Evolutionary conservation across 1,139 yeast genomes (phyloP).

Genomic region (Geotrichum citri-aurantii): DNA sequence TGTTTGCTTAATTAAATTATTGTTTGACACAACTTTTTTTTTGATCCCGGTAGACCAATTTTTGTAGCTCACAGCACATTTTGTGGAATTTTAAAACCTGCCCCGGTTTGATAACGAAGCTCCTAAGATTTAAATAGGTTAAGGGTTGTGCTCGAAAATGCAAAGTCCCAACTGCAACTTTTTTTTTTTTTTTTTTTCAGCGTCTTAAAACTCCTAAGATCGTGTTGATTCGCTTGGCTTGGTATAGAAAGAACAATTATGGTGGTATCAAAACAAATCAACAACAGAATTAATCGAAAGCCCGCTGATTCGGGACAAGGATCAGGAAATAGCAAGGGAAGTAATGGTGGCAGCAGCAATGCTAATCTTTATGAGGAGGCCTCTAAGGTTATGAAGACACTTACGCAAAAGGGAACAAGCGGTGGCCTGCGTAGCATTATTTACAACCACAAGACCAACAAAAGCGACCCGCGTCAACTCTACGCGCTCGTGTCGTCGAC

Average conservation of each 20-base stretch:
- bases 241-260: neutral
- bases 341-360: neutral
- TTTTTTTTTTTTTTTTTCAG: neutral
- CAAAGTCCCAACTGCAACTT: neutral
- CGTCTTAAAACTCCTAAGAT: neutral
- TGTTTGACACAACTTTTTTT: neutral
- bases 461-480: constrained; percentile 66
- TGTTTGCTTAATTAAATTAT: neutral
- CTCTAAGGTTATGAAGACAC: constrained; percentile 35
- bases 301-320: neutral
- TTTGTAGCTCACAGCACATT: too few relatives aligned
- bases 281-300: neutral
- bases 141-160: neutral
- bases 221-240: neutral
- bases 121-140: too few relatives aligned
- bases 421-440: constrained; percentile 67
- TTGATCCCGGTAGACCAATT: too few relatives aligned
- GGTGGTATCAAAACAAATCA: neutral
- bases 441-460: constrained; percentile 37
- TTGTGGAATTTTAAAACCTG: neutral
- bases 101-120: neutral
- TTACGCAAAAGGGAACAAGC: constrained; percentile 35
- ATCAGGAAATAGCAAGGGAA: neutral
- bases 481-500: constrained; percentile 80
- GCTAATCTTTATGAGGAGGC: constrained; percentile 35